Percentiles rank a stretch among this genome's conserved stretches.
These are phyloP conservation scores for Vaccinium macrocarpon DNA, from an alignment of 148 eudicot species.

Conservation along the genomic window DNA sequence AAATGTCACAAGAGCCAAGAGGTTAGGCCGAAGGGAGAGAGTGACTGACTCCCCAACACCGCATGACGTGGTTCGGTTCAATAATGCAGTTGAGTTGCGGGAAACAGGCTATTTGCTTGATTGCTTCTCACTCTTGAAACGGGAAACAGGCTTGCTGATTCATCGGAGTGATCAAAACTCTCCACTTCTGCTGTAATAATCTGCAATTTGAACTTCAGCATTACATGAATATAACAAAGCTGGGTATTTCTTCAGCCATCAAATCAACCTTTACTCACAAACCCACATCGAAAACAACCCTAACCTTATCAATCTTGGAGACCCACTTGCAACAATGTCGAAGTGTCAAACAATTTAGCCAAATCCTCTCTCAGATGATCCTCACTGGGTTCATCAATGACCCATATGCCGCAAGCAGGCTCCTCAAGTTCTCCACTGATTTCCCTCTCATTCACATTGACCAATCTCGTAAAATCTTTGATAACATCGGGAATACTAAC, in stretches of 20 bases:
- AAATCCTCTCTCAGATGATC: constrained; percentile 61
- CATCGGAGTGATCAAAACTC: too few species aligned
- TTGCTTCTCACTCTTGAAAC: too few species aligned
- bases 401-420: constrained; percentile 61
- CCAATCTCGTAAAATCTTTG: constrained; percentile 46
- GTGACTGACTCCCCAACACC: too few species aligned
- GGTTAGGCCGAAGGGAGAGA: too few species aligned
- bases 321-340: constrained; percentile 44
- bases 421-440: constrained; percentile 50
- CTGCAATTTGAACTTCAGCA: too few species aligned
- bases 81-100: too few species aligned
- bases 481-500: constrained; percentile 39
- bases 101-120: too few species aligned
- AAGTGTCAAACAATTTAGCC: constrained; percentile 40
- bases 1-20: too few species aligned
- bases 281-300: constrained; percentile 26
- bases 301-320: constrained; percentile 49
- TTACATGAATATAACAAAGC: constrained; percentile 34
- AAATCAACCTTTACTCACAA: constrained; percentile 32
- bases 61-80: too few species aligned
- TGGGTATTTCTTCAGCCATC: constrained; percentile 25
- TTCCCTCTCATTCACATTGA: constrained; percentile 33
- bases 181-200: too few species aligned
- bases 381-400: constrained; percentile 48
- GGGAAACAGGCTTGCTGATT: too few species aligned